Evolutionary conservation across 768 basidiomycete species (phyloP).

Genomic region (Omphalotus guepiniiformis): DNA sequence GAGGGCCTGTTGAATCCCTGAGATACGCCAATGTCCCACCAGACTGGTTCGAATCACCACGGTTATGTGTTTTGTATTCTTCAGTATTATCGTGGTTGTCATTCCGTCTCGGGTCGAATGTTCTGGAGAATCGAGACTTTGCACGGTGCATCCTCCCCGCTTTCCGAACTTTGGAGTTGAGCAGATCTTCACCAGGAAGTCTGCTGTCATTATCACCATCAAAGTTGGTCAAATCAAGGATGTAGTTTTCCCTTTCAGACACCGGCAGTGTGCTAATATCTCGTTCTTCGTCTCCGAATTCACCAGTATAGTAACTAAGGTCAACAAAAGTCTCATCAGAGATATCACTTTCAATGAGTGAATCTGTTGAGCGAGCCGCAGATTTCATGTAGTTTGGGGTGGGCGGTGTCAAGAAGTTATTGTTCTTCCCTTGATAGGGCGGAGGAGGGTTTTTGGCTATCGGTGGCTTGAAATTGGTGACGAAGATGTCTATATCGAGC

Average conservation of each 20-base stretch:
- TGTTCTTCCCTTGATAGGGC: not conserved
- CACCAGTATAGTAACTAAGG: slow-evolving; percentile 37
- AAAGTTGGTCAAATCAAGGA: slow-evolving; percentile 70
- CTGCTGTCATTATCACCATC: slow-evolving; percentile 67
- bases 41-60: not conserved
- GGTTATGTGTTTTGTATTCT: not conserved
- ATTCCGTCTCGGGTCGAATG: slow-evolving; percentile 1
- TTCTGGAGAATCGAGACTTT: slow-evolving; percentile 28
- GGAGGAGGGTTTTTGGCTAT: not conserved
- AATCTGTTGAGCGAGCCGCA: not conserved
- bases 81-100: not conserved
- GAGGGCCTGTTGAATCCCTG: not conserved
- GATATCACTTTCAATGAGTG: slow-evolving; percentile 3
- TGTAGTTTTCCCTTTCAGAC: slow-evolving; percentile 40
- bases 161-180: slow-evolving; percentile 51
- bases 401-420: not conserved
- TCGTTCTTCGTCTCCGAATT: slow-evolving; percentile 27
- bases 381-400: not conserved
- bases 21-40: too few species aligned
- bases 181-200: slow-evolving; percentile 50
- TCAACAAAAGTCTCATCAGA: slow-evolving; percentile 22
- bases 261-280: slow-evolving; percentile 25
- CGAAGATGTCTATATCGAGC: slow-evolving; percentile 70
- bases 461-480: slow-evolving; percentile 49
- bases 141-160: slow-evolving; percentile 59